phyloP scores from a whole-genome alignment of 2,329 filamentous ascomycete genomes.

The Cladophialophora immunda region DNA sequence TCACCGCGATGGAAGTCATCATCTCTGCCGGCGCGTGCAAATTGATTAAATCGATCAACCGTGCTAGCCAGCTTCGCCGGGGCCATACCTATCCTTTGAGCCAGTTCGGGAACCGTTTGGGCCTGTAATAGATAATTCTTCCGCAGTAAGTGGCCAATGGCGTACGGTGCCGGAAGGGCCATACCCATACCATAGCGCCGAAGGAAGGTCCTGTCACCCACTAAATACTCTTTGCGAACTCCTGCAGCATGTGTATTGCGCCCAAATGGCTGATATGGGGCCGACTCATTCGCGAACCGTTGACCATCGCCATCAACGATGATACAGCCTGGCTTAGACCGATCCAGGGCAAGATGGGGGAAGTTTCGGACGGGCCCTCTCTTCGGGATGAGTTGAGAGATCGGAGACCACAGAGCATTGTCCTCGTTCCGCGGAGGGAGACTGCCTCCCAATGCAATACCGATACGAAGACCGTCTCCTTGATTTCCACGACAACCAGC shows the following conservation, averaged over 20 bases:
- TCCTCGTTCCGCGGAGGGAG: conserved; percentile 8
- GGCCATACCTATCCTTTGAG: background rate
- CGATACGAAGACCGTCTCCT: conserved; percentile 4
- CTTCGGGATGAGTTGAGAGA: background rate
- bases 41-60: conserved; percentile 42
- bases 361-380: background rate
- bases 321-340: conserved; percentile 20
- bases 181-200: conserved; percentile 10
- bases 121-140: conserved; percentile 2
- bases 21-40: conserved; percentile 44
- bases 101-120: background rate
- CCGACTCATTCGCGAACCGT: conserved; percentile 26
- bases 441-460: background rate
- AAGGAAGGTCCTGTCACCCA: background rate
- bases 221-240: background rate
- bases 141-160: conserved; percentile 1
- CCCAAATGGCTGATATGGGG: conserved; percentile 18
- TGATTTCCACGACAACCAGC: background rate
- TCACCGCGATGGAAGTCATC: conserved; percentile 47
- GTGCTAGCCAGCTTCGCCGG: background rate
- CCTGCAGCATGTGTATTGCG: background rate
- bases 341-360: conserved; percentile 20
- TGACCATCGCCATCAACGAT: conserved; percentile 20
- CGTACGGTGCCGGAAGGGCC: conserved; percentile 2
- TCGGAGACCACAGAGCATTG: conserved; percentile 4